A percentile compares a stretch with the other conserved stretches of the same genome.
Evolutionary conservation across 1,284 basidiomycete species (phyloP).

Genomic region (Mixia osmundae): DNA sequence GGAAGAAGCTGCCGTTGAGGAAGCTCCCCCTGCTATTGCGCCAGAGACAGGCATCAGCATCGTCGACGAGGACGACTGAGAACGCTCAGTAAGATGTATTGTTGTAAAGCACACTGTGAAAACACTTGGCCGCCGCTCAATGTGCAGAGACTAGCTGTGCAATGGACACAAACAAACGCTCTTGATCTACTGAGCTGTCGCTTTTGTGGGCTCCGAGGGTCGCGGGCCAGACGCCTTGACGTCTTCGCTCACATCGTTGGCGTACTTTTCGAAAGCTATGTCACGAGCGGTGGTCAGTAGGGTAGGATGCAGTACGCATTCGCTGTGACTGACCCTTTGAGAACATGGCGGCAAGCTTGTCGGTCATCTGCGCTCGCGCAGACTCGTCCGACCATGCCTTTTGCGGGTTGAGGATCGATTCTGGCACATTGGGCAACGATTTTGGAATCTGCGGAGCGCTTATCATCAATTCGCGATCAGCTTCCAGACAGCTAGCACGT

Average conservation of each 20-base stretch:
- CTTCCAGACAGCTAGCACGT: slow-evolving; percentile 33
- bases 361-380: slow-evolving; percentile 59
- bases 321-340: too few relatives aligned
- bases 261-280: slow-evolving; percentile 72
- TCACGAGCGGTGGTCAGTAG: too few relatives aligned
- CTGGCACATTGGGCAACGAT: slow-evolving; percentile 52
- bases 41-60: background rate
- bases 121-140: too few relatives aligned
- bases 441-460: slow-evolving; percentile 59
- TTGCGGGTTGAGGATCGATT: slow-evolving; percentile 63
- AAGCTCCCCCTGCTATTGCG: too few relatives aligned
- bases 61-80: background rate
- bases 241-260: slow-evolving; percentile 51
- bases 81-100: background rate
- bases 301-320: too few relatives aligned
- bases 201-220: too few relatives aligned
- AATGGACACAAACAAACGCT: too few relatives aligned
- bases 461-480: too few relatives aligned
- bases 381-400: slow-evolving; percentile 66
- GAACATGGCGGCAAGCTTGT: slow-evolving; percentile 78
- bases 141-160: too few relatives aligned
- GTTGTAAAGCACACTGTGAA: background rate
- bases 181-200: too few relatives aligned
- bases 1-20: too few relatives aligned
- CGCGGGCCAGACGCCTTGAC: too few relatives aligned